Evolutionary conservation across 768 basidiomycete genomes (phyloP).

Genomic region (Chalciporus piperatus): DNA sequence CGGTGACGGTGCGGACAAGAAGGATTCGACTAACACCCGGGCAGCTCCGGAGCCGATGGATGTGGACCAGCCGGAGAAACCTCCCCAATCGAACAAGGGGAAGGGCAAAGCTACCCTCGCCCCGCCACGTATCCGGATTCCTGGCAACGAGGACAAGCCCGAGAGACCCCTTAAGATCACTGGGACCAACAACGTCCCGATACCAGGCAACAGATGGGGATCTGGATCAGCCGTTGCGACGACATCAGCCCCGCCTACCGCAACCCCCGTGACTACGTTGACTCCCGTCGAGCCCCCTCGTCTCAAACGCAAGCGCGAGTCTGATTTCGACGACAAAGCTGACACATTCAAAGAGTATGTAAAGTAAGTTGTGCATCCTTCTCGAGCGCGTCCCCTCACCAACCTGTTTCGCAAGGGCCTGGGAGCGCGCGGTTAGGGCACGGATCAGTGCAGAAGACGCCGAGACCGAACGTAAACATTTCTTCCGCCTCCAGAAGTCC

Average conservation of each 20-base stretch:
- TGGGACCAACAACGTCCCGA: slow-evolving; percentile 24
- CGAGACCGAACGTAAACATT: slow-evolving; percentile 27
- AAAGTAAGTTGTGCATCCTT: slow-evolving; percentile 19
- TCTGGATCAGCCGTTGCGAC: slow-evolving; percentile 9
- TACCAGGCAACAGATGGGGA: slow-evolving; percentile 16
- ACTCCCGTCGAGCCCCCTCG: slow-evolving; percentile 19
- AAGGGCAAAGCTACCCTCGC: slow-evolving; percentile 13
- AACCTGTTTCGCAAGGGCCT: slow-evolving; percentile 15
- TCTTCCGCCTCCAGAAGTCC: slow-evolving; percentile 32
- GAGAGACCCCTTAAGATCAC: slow-evolving; percentile 10
- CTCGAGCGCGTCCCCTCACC: not conserved
- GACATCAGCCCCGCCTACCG: slow-evolving; percentile 8
- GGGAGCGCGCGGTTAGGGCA: slow-evolving; percentile 31
- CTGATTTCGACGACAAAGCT: slow-evolving; percentile 18
- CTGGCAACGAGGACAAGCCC: slow-evolving; percentile 11
- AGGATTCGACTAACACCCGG: slow-evolving; percentile 1
- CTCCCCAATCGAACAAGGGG: slow-evolving; percentile 1
- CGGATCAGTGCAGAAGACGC: slow-evolving; percentile 25
- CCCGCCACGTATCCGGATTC: slow-evolving; percentile 27
- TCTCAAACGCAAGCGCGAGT: slow-evolving; percentile 27
- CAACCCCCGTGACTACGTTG: not conserved
- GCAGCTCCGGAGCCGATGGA: slow-evolving; percentile 8
- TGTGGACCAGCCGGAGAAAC: slow-evolving; percentile 6
- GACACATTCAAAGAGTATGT: slow-evolving; percentile 29
- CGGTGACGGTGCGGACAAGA: not conserved